These are phyloP conservation scores for Aspergillus tamarii DNA, from an alignment of 2,329 filamentous ascomycete genomes.

Conservation along the genomic window DNA sequence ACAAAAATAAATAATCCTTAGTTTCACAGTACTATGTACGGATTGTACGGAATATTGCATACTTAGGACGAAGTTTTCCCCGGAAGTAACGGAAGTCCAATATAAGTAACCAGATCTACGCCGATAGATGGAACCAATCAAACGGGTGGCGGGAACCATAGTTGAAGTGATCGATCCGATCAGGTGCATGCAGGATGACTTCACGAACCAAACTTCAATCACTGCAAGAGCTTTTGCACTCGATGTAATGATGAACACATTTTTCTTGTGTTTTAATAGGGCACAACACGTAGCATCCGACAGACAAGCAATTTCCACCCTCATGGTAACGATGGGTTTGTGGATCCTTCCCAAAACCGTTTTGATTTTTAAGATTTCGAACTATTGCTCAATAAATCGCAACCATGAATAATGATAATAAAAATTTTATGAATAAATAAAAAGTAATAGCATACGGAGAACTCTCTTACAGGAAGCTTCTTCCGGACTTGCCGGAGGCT, in stretches of 20 bases:
- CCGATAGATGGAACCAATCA: background rate
- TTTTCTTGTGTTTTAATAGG: background rate
- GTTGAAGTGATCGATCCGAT: background rate
- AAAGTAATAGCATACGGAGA: background rate
- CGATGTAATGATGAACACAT: slow-evolving; percentile 6
- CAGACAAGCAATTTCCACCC: background rate
- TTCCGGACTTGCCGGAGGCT: slow-evolving; percentile 23
- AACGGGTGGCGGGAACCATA: background rate
- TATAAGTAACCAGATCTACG: background rate
- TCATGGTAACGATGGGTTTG: background rate
- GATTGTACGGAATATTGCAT: too few relatives aligned
- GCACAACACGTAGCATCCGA: background rate
- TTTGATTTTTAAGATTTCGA: background rate
- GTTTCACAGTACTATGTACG: too few relatives aligned
- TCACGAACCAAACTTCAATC: background rate
- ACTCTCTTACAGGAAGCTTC: slow-evolving; percentile 8
- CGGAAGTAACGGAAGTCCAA: background rate
- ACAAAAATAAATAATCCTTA: too few relatives aligned
- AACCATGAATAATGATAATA: slow-evolving; percentile 1
- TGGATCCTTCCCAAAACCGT: background rate
- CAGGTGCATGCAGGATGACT: slow-evolving; percentile 1
- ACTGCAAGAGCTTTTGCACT: background rate
- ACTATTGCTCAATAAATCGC: background rate
- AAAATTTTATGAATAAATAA: background rate
- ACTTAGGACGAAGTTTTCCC: background rate